Evolutionary conservation across 176 grass and related monocot species (phyloP).

Genomic region (Hyparrhenia diplandra): DNA sequence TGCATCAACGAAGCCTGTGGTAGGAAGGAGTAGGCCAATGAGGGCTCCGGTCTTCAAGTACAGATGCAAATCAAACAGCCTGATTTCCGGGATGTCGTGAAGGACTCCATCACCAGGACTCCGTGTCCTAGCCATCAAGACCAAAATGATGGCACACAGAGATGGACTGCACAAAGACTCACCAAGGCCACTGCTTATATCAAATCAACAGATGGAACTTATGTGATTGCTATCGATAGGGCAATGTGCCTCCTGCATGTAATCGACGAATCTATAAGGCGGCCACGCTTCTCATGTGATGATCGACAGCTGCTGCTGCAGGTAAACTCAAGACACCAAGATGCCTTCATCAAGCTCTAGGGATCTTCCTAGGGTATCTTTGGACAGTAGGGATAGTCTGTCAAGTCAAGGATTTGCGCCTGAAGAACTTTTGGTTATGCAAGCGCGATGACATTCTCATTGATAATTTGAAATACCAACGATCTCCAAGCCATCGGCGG

Average conservation of each 20-base stretch:
- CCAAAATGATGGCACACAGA: slow-evolving; percentile 27
- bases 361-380: slow-evolving; percentile 70
- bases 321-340: slow-evolving; percentile 1
- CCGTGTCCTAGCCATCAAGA: slow-evolving; percentile 29
- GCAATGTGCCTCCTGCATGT: background rate
- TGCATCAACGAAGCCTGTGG: slow-evolving; percentile 36
- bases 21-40: slow-evolving; percentile 2
- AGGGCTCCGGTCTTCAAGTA: slow-evolving; percentile 24
- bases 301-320: slow-evolving; percentile 31
- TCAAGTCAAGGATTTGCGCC: slow-evolving; percentile 19
- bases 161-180: slow-evolving; percentile 44
- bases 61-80: background rate
- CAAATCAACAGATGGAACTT: slow-evolving; percentile 59
- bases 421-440: slow-evolving; percentile 16
- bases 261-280: slow-evolving; percentile 11
- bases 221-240: slow-evolving; percentile 41
- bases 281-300: slow-evolving; percentile 51
- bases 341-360: slow-evolving; percentile 38
- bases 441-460: slow-evolving; percentile 24
- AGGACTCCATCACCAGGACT: slow-evolving; percentile 36
- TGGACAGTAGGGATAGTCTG: slow-evolving; percentile 60
- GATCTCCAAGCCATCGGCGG: slow-evolving; percentile 24
- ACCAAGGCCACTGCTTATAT: slow-evolving; percentile 51
- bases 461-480: slow-evolving; percentile 25
- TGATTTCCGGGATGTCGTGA: slow-evolving; percentile 40